phyloP scores from a whole-genome alignment of 768 basidiomycete genomes.

The Termitomyces eurrhizus region DNA sequence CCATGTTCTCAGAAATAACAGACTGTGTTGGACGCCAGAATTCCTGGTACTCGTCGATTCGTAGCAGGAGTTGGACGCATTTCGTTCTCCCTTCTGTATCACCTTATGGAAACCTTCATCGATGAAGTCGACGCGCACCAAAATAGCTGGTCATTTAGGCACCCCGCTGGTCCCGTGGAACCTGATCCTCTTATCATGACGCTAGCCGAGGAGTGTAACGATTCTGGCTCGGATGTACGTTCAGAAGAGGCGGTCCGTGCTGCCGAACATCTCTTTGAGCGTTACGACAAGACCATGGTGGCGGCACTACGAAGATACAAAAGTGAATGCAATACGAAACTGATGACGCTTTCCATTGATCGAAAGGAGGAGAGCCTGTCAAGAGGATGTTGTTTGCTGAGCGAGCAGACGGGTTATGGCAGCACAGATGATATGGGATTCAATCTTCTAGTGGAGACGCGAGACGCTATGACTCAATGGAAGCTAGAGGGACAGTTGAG shows the following conservation, averaged over 20 bases:
- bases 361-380: slow-evolving; percentile 34
- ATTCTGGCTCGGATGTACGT: slow-evolving; percentile 35
- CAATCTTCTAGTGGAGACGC: slow-evolving; percentile 32
- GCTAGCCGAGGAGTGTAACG: slow-evolving; percentile 42
- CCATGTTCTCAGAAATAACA: slow-evolving; percentile 10
- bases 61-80: slow-evolving; percentile 33
- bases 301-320: slow-evolving; percentile 35
- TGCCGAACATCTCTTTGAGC: slow-evolving; percentile 31
- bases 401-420: slow-evolving; percentile 44
- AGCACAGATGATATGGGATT: slow-evolving; percentile 38
- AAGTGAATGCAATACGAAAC: slow-evolving; percentile 31
- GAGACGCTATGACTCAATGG: slow-evolving; percentile 37
- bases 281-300: slow-evolving; percentile 35
- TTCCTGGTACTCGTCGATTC: slow-evolving; percentile 32
- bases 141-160: slow-evolving; percentile 34
- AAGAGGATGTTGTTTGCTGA: slow-evolving; percentile 38
- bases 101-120: slow-evolving; percentile 40
- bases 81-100: slow-evolving; percentile 37
- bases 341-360: slow-evolving; percentile 31
- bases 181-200: slow-evolving; percentile 37
- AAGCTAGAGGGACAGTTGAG: slow-evolving; percentile 30
- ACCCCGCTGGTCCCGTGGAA: slow-evolving; percentile 21
- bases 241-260: slow-evolving; percentile 31
- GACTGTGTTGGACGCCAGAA: slow-evolving; percentile 34
- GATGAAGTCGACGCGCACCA: slow-evolving; percentile 42